Percentiles rank a stretch among this genome's conserved stretches.
Conservation (phyloP, 345 rosid species). For the Chamaenerion angustifolium region DNA sequence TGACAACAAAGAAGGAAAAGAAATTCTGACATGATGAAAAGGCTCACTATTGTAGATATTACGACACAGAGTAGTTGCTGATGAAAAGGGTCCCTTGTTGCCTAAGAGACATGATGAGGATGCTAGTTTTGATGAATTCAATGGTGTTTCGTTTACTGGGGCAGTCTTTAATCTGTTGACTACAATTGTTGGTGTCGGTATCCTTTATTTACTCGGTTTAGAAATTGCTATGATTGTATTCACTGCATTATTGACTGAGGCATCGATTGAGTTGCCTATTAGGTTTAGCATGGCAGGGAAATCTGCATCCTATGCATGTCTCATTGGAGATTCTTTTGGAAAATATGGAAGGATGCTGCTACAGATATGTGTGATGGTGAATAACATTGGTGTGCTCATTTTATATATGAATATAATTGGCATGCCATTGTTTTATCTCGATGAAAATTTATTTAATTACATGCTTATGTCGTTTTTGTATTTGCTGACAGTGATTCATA, state of each 20-base stretch:
- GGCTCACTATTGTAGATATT: slow-evolving; percentile 37
- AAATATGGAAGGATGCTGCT: slow-evolving; percentile 38
- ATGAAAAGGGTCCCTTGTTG: slow-evolving; percentile 45
- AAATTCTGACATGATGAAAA: too few relatives aligned
- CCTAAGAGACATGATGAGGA: slow-evolving; percentile 31
- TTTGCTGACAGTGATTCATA: neutral
- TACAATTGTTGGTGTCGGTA: slow-evolving; percentile 89
- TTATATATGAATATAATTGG: slow-evolving; percentile 93
- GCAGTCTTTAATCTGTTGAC: too few relatives aligned
- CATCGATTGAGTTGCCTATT: slow-evolving; percentile 64
- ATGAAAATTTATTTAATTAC: too few relatives aligned
- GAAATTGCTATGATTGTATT: slow-evolving; percentile 57
- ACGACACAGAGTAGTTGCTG: slow-evolving; percentile 18
- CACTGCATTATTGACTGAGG: slow-evolving; percentile 70
- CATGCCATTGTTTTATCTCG: slow-evolving; percentile 10
- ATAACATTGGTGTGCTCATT: slow-evolving; percentile 72
- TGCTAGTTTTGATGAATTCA: slow-evolving; percentile 27
- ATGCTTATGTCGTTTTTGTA: slow-evolving; percentile 31
- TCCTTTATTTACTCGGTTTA: slow-evolving; percentile 68
- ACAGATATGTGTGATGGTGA: slow-evolving; percentile 53
- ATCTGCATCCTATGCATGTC: slow-evolving; percentile 46
- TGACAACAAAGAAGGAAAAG: too few relatives aligned
- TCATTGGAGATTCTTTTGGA: slow-evolving; percentile 82
- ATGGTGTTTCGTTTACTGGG: too few relatives aligned
- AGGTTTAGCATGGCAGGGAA: slow-evolving; percentile 62